Conservation (phyloP, 208 protist species). For the Acanthamoeba divionensis region DNA sequence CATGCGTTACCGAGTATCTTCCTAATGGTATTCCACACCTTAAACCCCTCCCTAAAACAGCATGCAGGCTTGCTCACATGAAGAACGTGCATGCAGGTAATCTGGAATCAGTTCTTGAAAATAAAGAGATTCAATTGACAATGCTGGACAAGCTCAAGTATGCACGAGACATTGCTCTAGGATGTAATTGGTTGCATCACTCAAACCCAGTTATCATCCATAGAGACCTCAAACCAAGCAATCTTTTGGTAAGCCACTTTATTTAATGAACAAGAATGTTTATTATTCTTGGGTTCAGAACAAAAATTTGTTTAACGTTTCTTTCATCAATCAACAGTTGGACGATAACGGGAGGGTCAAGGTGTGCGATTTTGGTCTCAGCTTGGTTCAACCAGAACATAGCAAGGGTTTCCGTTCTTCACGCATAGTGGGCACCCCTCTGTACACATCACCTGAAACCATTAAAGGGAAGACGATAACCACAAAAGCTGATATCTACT, state of each 20-base stretch:
- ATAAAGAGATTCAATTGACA: slow-evolving; percentile 1
- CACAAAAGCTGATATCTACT: slow-evolving; percentile 36
- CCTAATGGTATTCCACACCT: background rate
- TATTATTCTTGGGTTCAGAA: too few species aligned
- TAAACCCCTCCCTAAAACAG: too few species aligned
- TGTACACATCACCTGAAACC: slow-evolving; percentile 18
- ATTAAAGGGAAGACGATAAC: slow-evolving; percentile 42
- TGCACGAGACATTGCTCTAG: background rate
- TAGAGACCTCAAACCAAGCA: slow-evolving; percentile 19
- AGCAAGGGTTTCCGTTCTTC: slow-evolving; percentile 35
- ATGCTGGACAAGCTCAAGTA: slow-evolving; percentile 46
- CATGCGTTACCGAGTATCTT: slow-evolving; percentile 31
- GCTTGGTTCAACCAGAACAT: slow-evolving; percentile 2
- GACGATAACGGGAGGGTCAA: slow-evolving; percentile 20
- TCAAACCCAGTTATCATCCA: slow-evolving; percentile 28
- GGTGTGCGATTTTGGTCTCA: slow-evolving; percentile 35
- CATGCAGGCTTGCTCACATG: background rate
- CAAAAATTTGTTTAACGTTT: background rate
- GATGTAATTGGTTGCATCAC: slow-evolving; percentile 20
- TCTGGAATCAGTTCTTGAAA: slow-evolving; percentile 3
- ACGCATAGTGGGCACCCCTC: slow-evolving; percentile 24
- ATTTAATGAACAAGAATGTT: background rate
- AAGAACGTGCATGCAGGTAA: background rate
- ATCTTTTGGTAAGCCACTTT: slow-evolving; percentile 10
- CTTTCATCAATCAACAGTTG: background rate